These are phyloP conservation scores for Cercospora canescens DNA, from an alignment of 2,329 filamentous ascomycete species.

Conservation along the genomic window DNA sequence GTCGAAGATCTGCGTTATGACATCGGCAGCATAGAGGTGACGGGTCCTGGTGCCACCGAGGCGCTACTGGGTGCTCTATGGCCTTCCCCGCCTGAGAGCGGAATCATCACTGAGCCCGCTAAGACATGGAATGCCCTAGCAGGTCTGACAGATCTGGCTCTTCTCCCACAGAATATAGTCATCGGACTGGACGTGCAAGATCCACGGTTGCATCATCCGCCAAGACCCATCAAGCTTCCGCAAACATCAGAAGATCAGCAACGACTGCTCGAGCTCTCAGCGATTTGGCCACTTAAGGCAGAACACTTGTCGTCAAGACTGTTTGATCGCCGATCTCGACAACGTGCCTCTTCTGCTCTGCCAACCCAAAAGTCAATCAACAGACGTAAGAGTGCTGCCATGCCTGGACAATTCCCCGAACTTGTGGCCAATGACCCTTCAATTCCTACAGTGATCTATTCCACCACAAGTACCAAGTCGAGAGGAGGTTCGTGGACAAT, in stretches of 20 bases:
- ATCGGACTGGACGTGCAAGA: slow-evolving; percentile 75
- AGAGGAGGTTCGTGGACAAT: slow-evolving; percentile 75
- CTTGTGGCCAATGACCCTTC: slow-evolving; percentile 64
- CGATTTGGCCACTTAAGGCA: slow-evolving; percentile 67
- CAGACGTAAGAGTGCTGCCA: slow-evolving; percentile 65
- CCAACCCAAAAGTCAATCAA: slow-evolving; percentile 79
- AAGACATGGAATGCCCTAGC: slow-evolving; percentile 52
- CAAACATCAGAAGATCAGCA: slow-evolving; percentile 29
- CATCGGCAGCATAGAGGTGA: slow-evolving; percentile 69
- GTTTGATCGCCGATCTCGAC: slow-evolving; percentile 68
- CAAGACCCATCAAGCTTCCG: slow-evolving; percentile 50
- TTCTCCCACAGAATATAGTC: slow-evolving; percentile 68
- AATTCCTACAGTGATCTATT: slow-evolving; percentile 73
- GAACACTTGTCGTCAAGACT: slow-evolving; percentile 47
- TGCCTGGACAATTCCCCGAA: slow-evolving; percentile 64
- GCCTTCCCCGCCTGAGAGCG: slow-evolving; percentile 39
- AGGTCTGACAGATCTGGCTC: slow-evolving; percentile 66
- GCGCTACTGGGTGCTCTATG: slow-evolving; percentile 69
- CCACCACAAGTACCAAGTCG: slow-evolving; percentile 37
- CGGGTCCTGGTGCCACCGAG: slow-evolving; percentile 76
- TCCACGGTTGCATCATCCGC: slow-evolving; percentile 77
- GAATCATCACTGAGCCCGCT: slow-evolving; percentile 44
- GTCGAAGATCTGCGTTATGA: slow-evolving; percentile 72
- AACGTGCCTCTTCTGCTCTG: slow-evolving; percentile 64
- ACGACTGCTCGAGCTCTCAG: slow-evolving; percentile 60